Percentiles rank a stretch among this genome's conserved stretches.
phyloP scores from a whole-genome alignment of 73 alveolate species.

The Symbiodinium pilosum region DNA sequence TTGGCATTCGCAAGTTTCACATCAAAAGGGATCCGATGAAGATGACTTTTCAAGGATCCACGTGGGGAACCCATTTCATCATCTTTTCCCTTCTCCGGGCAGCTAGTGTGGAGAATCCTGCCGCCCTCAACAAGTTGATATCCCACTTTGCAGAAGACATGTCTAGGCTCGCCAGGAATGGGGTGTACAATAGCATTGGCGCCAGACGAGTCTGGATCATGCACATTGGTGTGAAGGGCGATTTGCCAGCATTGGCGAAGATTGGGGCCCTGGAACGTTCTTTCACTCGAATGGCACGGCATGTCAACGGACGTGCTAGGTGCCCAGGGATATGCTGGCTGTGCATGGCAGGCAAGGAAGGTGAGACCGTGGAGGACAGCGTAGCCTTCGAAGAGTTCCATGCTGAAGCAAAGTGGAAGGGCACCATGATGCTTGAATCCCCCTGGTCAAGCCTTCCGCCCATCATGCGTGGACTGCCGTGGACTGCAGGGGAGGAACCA shows the following conservation, averaged over 20 bases:
- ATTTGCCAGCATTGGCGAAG: slow-evolving; percentile 25
- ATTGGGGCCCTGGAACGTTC: background rate
- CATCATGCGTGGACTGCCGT: background rate
- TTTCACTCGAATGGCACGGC: background rate
- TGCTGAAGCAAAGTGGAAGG: background rate
- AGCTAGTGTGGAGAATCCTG: background rate
- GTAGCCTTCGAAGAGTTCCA: no score
- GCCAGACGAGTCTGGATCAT: background rate
- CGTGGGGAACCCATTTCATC: background rate
- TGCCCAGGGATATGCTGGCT: background rate
- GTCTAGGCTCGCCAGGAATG: background rate
- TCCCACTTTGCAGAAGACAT: background rate
- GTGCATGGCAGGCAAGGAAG: slow-evolving; percentile 24
- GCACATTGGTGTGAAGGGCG: slow-evolving; percentile 2
- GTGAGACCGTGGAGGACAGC: background rate
- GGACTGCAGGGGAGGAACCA: background rate
- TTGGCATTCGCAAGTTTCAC: background rate
- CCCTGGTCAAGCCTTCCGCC: background rate
- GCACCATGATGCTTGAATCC: background rate
- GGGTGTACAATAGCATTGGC: background rate
- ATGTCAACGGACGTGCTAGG: background rate
- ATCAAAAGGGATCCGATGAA: background rate
- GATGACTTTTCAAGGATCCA: background rate
- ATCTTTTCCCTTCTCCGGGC: background rate
- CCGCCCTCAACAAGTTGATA: background rate